Base-by-base conservation (phyloP, 208 protist species). In the Acanthamoeba quina region DNA sequence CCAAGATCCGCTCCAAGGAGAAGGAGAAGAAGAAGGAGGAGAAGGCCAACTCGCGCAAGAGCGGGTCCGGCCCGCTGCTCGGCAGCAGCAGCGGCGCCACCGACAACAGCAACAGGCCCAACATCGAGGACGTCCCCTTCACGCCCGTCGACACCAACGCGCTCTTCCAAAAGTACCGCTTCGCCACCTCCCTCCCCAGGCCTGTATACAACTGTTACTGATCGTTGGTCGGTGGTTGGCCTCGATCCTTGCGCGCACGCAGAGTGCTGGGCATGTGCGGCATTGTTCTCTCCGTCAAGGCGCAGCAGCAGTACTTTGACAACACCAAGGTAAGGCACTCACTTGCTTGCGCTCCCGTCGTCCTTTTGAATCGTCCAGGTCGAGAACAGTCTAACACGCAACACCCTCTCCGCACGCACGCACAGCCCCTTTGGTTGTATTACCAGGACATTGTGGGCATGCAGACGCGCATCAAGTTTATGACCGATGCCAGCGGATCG, bases 391-490 rank as follows among this genome's bases (percentile, higher is more conserved):
- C 52, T 56, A 56, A 56, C 52, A 6, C 13, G 52, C 52, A 19
- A 19, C 52, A 56, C 7, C 49, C 26, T 85, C 31, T 47, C 0
- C n/a, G 64, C n/a, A n/a, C 24, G 21, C 31, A 31, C 19, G 5
- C n/a, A 37, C 29, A 70, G 64, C 64, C 64, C 0, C 19, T 92
- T 5, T 92, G 88, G 88, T n/a, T 92, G 41, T 92, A 92, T 29
- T 92, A 92, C 44, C 88, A 92, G 62, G 88, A 92, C 88, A 92
- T 92, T 19, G 88, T 92, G 56, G 58, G 88, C 88, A 70, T 78
- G 88, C 88, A 92, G 88, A 78, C 88, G 17, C 34, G 88, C n/a
- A 47, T 92, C 88, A 92, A 92, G 66, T 92, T 92, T n/a, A 78
- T 92, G 88, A 76, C 34, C 88, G 82, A 90, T 26, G 56, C 82